Conservation (phyloP, 1,284 basidiomycete genomes). For the Sanghuangporus sanghuang region DNA sequence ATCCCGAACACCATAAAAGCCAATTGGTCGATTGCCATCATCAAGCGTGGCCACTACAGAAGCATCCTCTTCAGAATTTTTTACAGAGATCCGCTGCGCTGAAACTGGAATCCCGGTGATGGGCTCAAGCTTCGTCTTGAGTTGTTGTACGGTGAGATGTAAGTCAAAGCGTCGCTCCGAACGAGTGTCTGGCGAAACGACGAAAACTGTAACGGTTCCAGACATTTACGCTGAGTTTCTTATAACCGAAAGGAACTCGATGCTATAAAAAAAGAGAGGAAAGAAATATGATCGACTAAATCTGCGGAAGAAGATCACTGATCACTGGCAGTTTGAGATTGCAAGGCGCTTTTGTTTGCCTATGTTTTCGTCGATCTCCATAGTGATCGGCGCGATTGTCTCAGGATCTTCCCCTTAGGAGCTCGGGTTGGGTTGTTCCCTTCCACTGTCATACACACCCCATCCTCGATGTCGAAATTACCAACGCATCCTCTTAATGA, state of each 20-base stretch:
- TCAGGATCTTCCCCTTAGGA: not conserved
- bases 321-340: too few relatives aligned
- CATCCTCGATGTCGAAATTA: not conserved
- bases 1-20: too few relatives aligned
- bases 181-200: slow-evolving; percentile 81
- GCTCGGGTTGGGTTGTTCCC: not conserved
- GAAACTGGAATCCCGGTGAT: slow-evolving; percentile 84
- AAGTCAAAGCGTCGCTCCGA: slow-evolving; percentile 82
- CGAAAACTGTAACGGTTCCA: slow-evolving; percentile 61
- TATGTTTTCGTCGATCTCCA: too few relatives aligned
- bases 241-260: too few relatives aligned
- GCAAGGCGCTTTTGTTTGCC: too few relatives aligned
- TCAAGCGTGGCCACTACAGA: too few relatives aligned
- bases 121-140: slow-evolving; percentile 86
- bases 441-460: not conserved
- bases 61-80: too few relatives aligned
- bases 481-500: not conserved
- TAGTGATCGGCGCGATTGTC: too few relatives aligned
- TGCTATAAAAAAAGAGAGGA: too few relatives aligned
- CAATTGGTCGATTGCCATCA: too few relatives aligned
- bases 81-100: slow-evolving; percentile 66
- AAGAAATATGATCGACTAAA: too few relatives aligned
- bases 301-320: too few relatives aligned
- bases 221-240: slow-evolving; percentile 33
- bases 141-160: slow-evolving; percentile 64